Conservation (phyloP, 139 green algal species). For the Chloropicon primus region DNA sequence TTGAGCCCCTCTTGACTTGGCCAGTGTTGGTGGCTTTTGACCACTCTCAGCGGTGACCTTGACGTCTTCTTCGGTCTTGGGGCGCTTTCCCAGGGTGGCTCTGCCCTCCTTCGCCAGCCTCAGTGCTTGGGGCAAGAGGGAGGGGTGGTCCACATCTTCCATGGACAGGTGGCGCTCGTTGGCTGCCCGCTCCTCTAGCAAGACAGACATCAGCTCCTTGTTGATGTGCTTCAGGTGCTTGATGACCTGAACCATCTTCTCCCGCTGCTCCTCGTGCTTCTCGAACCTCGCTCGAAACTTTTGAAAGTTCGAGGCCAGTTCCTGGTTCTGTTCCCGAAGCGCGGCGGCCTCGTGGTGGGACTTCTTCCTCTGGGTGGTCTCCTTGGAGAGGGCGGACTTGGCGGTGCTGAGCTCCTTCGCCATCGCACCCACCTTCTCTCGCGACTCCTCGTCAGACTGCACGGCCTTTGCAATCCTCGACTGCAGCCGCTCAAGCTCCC, state of each 20-base stretch:
- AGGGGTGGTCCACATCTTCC: neutral
- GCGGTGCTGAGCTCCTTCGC: neutral
- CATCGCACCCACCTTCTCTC: neutral
- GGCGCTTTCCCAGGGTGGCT: neutral
- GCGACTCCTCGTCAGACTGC: neutral
- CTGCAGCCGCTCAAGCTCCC: neutral
- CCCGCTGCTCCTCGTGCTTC: neutral
- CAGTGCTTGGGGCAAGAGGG: neutral
- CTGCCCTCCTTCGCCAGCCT: neutral
- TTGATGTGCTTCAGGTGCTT: neutral
- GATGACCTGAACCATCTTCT: neutral
- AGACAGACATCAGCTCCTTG: neutral
- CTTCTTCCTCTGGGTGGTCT: neutral
- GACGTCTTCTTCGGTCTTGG: neutral
- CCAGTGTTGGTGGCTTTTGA: too few species aligned
- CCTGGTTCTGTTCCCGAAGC: neutral
- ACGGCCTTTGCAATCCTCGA: neutral
- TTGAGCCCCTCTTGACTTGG: too few species aligned
- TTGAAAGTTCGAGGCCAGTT: neutral
- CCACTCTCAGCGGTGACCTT: too few species aligned
- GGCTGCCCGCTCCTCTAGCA: neutral
- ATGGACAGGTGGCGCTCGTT: neutral
- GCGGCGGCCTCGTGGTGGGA: neutral
- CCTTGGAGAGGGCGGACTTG: neutral
- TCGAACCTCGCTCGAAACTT: neutral